phyloP scores from a whole-genome alignment of 225 moss, liverwort and hornwort species.

The Climacium dendroides region DNA sequence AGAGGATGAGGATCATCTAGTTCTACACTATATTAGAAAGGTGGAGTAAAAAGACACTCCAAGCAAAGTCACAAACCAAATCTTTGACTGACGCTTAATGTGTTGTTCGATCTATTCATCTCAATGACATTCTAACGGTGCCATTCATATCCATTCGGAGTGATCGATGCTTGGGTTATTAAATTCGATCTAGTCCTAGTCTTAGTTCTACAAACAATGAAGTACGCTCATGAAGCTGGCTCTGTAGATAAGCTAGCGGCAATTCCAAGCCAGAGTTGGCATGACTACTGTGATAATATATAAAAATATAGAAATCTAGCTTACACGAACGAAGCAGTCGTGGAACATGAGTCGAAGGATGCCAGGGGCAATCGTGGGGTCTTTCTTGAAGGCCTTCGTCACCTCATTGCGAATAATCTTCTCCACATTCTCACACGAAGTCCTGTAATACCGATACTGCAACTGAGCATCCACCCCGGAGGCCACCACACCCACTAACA shows the following conservation, averaged over 20 bases:
- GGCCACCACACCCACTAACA: not conserved
- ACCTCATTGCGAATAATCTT: constrained; percentile 6
- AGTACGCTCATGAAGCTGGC: not conserved
- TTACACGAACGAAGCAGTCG: constrained; percentile 33
- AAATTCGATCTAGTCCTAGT: not conserved
- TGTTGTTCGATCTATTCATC: not conserved
- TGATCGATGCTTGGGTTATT: not conserved
- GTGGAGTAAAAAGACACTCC: not conserved
- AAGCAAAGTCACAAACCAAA: too few relatives aligned
- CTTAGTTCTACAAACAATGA: not conserved
- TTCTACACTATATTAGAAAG: not conserved
- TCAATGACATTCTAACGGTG: too few relatives aligned
- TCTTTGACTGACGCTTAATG: not conserved
- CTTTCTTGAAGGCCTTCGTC: not conserved
- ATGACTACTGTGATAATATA: too few relatives aligned
- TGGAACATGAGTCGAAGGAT: constrained; percentile 27
- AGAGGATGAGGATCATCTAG: not conserved
- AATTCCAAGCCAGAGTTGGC: not conserved
- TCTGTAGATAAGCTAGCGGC: not conserved
- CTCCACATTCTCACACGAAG: constrained; percentile 10
- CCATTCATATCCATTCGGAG: not conserved
- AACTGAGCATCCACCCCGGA: not conserved
- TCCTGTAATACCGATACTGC: not conserved
- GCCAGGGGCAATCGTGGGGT: constrained; percentile 5
- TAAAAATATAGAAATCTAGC: not conserved